Conservation (phyloP, 495 filamentous ascomycete genomes). For the Penicillium dipodomyicola region DNA sequence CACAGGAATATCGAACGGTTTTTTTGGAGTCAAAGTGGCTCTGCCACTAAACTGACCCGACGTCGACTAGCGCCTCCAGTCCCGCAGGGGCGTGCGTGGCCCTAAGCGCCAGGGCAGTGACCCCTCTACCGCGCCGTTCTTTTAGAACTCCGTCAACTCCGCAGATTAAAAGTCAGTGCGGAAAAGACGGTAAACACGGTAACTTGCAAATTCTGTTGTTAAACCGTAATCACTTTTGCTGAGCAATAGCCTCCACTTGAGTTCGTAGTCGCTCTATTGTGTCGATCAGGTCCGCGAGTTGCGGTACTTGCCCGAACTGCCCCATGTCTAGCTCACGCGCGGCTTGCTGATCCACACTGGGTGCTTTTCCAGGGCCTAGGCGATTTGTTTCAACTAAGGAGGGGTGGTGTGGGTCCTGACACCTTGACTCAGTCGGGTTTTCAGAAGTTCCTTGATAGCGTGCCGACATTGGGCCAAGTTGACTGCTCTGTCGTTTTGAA, state of each 20-base stretch:
- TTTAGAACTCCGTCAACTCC: not conserved
- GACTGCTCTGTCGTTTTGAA: constrained; percentile 27
- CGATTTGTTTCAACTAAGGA: constrained; percentile 26
- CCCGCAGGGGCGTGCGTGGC: constrained; percentile 26
- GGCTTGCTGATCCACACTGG: constrained; percentile 23
- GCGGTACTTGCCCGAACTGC: constrained; percentile 21
- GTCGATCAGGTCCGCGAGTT: constrained; percentile 37
- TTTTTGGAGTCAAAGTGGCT: constrained; percentile 16
- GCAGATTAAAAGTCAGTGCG: constrained; percentile 1
- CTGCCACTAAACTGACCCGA: constrained; percentile 13
- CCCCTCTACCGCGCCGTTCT: constrained; percentile 11
- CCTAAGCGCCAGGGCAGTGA: constrained; percentile 20
- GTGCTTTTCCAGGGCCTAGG: constrained; percentile 22
- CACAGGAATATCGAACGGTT: constrained; percentile 15
- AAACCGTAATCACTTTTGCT: not conserved
- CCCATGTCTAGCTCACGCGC: constrained; percentile 24
- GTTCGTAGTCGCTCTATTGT: constrained; percentile 41
- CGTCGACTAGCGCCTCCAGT: constrained; percentile 11
- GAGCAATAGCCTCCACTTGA: constrained; percentile 34
- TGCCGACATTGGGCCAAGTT: constrained; percentile 24
- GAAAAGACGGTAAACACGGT: not conserved
- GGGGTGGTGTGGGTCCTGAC: constrained; percentile 29
- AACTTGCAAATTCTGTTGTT: not conserved
- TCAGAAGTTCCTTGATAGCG: constrained; percentile 26
- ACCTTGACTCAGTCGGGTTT: constrained; percentile 31